phyloP scores from a whole-genome alignment of 164 flowering plant species.

The Magnolia kwangsiensis region DNA sequence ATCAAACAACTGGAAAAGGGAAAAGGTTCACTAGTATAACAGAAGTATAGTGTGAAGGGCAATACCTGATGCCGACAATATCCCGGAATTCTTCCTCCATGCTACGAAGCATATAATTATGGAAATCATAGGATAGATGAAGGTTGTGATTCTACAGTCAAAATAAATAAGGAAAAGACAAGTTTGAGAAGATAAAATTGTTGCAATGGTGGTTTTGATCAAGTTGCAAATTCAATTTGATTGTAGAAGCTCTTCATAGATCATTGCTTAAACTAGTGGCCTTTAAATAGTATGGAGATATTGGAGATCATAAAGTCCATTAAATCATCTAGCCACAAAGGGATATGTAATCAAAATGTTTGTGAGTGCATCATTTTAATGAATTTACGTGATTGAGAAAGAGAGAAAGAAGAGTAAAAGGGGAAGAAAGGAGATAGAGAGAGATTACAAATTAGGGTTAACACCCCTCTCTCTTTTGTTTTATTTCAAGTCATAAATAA shows the following conservation, averaged over 20 bases:
- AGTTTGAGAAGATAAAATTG: neutral
- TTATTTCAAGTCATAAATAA: too few relatives aligned
- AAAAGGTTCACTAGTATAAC: neutral
- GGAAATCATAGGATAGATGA: conserved; percentile 79
- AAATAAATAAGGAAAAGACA: neutral
- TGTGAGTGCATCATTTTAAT: too few relatives aligned
- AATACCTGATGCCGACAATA: conserved; percentile 84
- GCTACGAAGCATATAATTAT: conserved; percentile 81
- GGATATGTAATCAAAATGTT: too few relatives aligned
- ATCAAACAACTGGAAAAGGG: neutral
- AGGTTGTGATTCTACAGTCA: conserved; percentile 73
- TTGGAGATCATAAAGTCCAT: neutral
- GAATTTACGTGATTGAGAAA: too few relatives aligned
- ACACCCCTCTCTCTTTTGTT: too few relatives aligned
- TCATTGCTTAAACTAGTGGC: neutral
- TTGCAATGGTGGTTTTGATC: neutral
- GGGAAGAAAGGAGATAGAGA: too few relatives aligned
- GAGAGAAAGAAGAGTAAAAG: too few relatives aligned
- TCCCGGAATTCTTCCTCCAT: conserved; percentile 95
- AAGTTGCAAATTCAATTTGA: neutral
- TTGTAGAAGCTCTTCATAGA: neutral
- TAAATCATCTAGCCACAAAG: too few relatives aligned
- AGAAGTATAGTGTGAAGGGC: neutral
- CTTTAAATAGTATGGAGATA: too few relatives aligned
- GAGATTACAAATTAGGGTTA: too few relatives aligned